Conservation (phyloP, 1,139 yeast species). For the Pichia sp. region DNA sequence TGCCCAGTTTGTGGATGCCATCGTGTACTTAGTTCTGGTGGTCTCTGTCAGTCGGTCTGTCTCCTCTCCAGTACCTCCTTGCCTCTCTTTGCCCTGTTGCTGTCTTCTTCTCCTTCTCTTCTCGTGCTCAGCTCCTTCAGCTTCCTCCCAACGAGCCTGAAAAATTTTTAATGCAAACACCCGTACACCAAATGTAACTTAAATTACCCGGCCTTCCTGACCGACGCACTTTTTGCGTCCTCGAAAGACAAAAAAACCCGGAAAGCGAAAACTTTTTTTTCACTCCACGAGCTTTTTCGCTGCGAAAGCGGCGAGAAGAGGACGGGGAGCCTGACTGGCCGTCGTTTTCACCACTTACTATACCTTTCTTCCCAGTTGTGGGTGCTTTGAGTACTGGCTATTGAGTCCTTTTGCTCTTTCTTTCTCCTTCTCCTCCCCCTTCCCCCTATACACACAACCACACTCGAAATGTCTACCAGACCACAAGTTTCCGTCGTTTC, state of each 20-base stretch:
- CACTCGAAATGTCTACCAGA: constrained; percentile 57
- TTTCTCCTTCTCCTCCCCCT: constrained; percentile 1
- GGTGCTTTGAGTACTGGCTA: neutral
- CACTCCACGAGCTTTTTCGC: neutral
- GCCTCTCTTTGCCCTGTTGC: neutral
- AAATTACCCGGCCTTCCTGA: neutral
- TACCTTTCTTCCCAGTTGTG: too few species aligned
- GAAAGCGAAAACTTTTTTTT: neutral
- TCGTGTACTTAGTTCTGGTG: neutral
- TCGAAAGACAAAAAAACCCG: neutral
- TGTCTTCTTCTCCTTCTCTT: neutral
- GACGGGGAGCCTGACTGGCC: too few species aligned
- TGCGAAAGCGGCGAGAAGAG: neutral
- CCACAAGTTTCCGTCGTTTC: constrained; percentile 97
- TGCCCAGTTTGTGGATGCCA: constrained; percentile 45
- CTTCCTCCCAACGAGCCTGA: neutral
- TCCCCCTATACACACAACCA: constrained; percentile 6
- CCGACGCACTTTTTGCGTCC: neutral
- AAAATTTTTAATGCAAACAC: neutral
- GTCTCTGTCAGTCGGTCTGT: neutral
- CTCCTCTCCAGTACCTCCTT: neutral
- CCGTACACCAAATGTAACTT: neutral
- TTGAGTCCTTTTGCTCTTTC: neutral
- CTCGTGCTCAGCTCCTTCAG: neutral
- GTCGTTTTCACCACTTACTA: too few species aligned